Evolutionary conservation across 257 asterid genomes (phyloP).

Genomic region (Solanum lignicaule): DNA sequence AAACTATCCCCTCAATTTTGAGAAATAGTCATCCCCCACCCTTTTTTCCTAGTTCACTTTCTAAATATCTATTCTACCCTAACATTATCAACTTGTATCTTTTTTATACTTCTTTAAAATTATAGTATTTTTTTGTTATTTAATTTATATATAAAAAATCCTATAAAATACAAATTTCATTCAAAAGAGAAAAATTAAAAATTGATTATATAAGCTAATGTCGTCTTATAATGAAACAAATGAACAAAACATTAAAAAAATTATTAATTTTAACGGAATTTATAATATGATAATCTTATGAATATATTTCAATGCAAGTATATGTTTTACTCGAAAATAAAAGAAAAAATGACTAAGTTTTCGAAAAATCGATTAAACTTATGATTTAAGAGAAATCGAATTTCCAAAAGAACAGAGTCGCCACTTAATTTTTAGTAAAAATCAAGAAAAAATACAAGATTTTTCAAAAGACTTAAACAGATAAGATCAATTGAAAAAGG

Average conservation of each 20-base stretch:
- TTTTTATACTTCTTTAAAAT: background rate
- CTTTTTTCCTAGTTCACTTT: background rate
- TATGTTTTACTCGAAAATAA: too few relatives aligned
- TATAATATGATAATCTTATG: too few relatives aligned
- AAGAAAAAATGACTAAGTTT: too few relatives aligned
- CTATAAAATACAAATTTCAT: background rate
- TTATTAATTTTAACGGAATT: background rate
- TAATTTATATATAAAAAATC: too few relatives aligned
- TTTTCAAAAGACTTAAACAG: too few relatives aligned
- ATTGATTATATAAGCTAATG: background rate
- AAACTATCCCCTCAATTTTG: background rate
- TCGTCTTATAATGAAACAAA: background rate
- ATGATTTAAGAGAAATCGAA: too few relatives aligned
- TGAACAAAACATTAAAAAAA: background rate
- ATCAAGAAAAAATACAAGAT: too few relatives aligned
- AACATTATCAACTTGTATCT: background rate
- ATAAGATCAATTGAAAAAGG: too few relatives aligned
- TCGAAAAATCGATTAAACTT: too few relatives aligned
- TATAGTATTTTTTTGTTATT: background rate
- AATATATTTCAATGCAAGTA: background rate
- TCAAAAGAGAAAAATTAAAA: background rate
- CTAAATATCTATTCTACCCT: background rate
- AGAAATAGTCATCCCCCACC: background rate
- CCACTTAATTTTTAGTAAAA: too few relatives aligned
- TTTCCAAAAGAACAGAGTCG: too few relatives aligned